Evolutionary conservation across 2,329 filamentous ascomycete genomes (phyloP), one percentile per base, ranked within the genome.

Genomic region (Talaromyces sp.): DNA sequence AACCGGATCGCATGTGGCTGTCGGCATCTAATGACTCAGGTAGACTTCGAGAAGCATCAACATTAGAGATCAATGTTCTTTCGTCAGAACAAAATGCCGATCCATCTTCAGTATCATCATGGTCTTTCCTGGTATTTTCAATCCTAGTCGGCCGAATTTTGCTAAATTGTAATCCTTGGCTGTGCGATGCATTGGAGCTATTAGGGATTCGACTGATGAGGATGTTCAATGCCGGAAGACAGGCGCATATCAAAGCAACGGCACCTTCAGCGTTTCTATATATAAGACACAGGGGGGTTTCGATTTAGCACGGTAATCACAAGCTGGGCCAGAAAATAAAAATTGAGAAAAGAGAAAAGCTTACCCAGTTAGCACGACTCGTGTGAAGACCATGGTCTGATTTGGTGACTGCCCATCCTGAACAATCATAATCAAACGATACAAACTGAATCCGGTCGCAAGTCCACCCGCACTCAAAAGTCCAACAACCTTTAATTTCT

Each of bases 301-400:
- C 7, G 3, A 28, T 4, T 28, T 7, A 28, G 25, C 25, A 28
- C 7, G 7, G 7, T 28, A 7, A 3, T 28, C 7, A 28, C 25
- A 28, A 39, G 11, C 4, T 15, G 4, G n/a, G 36, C 3, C 4
- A 39, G 36, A 5, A 39, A 39, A 39, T 3, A 9, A 39, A 13
- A 9, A 13, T 7, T 13, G 21, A n/a, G n/a, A n/a, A n/a, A n/a
- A n/a, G 9, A 13, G 31, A 35, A 22, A 37, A 36, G 21, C 53
- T 17, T 70, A 75, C 73, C 73, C 73, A 5, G 70, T 73, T 2
- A 75, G 61, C 51, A 75, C 71, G 8, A 74, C 67, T 19, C 68
- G 66, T 19, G 63, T 66, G 45, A 75, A 76, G 7, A 73, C 60
- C 9, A 73, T 66, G 1, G 70, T 73, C 58, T 66, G 58, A 54